Evolutionary conservation across 2,329 filamentous ascomycete species (phyloP).

Genomic region (Atkinsonella texensis): DNA sequence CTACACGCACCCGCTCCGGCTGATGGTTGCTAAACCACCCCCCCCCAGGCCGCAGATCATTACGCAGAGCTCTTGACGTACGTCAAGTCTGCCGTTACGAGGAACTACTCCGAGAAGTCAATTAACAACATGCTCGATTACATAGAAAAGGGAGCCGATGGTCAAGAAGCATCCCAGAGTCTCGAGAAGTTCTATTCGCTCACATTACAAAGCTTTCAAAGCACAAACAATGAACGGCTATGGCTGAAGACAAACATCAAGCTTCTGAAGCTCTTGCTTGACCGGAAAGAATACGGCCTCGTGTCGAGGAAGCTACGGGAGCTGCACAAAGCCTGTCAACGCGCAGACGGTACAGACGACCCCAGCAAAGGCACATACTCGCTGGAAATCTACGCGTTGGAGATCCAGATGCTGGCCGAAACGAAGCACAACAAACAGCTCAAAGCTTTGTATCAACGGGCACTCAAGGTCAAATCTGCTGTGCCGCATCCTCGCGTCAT

Average conservation of each 20-base stretch:
- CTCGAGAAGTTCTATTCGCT: slow-evolving; percentile 95
- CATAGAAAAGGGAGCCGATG: slow-evolving; percentile 79
- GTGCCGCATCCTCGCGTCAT: slow-evolving; percentile 98
- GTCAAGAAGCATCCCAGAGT: slow-evolving; percentile 56
- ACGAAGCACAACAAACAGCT: slow-evolving; percentile 96
- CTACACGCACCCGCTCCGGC: no score
- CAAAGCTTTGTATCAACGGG: slow-evolving; percentile 83
- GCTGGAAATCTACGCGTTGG: slow-evolving; percentile 87
- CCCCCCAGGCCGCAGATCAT: slow-evolving; percentile 66
- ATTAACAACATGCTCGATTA: slow-evolving; percentile 99
- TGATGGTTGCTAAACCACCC: slow-evolving; percentile 12
- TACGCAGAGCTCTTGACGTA: slow-evolving; percentile 94
- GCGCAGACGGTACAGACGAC: slow-evolving; percentile 77
- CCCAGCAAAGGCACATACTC: slow-evolving; percentile 94
- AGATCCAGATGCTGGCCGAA: slow-evolving; percentile 98
- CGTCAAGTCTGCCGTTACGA: slow-evolving; percentile 89
- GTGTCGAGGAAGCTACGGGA: slow-evolving; percentile 77
- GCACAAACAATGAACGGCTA: slow-evolving; percentile 90
- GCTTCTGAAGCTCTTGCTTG: slow-evolving; percentile 79
- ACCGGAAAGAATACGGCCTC: slow-evolving; percentile 75
- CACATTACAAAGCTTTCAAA: slow-evolving; percentile 90
- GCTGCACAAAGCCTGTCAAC: slow-evolving; percentile 79
- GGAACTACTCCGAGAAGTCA: slow-evolving; percentile 98
- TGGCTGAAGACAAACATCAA: slow-evolving; percentile 99
- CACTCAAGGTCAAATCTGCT: slow-evolving; percentile 85